These are phyloP conservation scores for Pleurozium schreberi DNA, from an alignment of 225 moss, liverwort and hornwort genomes.

Conservation along the genomic window DNA sequence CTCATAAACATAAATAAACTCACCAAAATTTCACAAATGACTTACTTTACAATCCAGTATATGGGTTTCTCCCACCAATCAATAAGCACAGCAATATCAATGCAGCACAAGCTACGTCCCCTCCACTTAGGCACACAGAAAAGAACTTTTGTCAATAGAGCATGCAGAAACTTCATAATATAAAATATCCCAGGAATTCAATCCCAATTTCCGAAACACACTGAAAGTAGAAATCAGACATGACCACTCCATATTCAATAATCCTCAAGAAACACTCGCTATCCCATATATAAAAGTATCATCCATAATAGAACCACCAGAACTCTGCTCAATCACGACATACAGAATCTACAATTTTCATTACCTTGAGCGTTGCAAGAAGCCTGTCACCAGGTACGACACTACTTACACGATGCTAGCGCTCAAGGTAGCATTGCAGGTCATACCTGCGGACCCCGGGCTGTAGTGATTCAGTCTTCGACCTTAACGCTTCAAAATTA, in stretches of 20 bases:
- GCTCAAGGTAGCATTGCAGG: conserved; percentile 21
- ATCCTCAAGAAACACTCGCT: background rate
- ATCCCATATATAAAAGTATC: background rate
- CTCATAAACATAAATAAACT: background rate
- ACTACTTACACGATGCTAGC: conserved; percentile 44
- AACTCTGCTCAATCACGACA: background rate
- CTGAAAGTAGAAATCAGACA: background rate
- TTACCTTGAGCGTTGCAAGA: conserved; percentile 23
- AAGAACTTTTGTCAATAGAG: background rate
- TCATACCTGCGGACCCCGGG: conserved; percentile 11
- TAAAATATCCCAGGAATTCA: background rate
- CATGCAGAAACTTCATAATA: background rate
- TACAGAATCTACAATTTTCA: conserved; percentile 42
- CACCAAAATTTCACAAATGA: background rate
- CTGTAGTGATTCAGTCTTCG: conserved; percentile 14
- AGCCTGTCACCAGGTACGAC: conserved; percentile 20
- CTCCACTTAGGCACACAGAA: background rate
- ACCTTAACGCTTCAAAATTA: conserved; percentile 19
- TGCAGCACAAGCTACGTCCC: background rate
- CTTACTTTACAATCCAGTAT: background rate
- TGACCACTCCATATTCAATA: background rate
- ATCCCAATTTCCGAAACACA: background rate
- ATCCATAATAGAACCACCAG: background rate
- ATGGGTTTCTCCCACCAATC: background rate
- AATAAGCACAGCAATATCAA: background rate